phyloP scores from a whole-genome alignment of 2,329 filamentous ascomycete genomes.

The Cylindrodendrum hubeiense region DNA sequence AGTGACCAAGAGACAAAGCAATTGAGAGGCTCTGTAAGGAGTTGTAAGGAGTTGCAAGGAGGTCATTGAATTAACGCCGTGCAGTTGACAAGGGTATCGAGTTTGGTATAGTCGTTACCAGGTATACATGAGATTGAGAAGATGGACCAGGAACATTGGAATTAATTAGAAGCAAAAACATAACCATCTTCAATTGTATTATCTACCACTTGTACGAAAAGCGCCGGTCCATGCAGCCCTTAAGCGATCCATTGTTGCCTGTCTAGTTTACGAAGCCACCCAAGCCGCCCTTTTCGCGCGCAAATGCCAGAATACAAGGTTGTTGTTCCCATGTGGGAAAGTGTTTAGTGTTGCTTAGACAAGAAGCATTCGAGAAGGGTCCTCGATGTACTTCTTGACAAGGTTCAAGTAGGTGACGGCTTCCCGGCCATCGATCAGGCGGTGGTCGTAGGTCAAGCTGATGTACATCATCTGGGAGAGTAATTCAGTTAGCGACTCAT shows the following conservation, averaged over 20 bases:
- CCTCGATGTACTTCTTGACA: constrained; percentile 48
- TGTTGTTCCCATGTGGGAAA: background rate
- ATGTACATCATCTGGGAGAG: constrained; percentile 57
- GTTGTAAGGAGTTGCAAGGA: too few species aligned
- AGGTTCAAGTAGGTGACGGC: constrained; percentile 68
- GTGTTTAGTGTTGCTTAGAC: constrained; percentile 50
- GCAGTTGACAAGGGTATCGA: too few species aligned
- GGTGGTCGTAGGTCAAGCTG: constrained; percentile 66
- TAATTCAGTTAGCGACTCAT: constrained; percentile 33
- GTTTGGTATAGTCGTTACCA: too few species aligned
- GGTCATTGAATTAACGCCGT: too few species aligned
- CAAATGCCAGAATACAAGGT: constrained; percentile 35
- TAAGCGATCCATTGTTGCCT: background rate
- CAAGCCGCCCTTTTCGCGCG: background rate
- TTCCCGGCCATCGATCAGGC: constrained; percentile 68
- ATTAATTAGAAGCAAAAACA: background rate
- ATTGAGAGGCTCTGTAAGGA: too few species aligned
- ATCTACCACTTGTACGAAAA: constrained; percentile 16
- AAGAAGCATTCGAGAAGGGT: constrained; percentile 62
- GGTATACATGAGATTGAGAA: too few species aligned
- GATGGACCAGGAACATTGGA: too few species aligned
- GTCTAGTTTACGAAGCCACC: constrained; percentile 19
- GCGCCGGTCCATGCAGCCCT: constrained; percentile 30
- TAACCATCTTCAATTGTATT: background rate
- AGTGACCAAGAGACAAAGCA: too few species aligned